phyloP scores from a whole-genome alignment of 257 asterid species.

The Leptodermis oblonga region DNA sequence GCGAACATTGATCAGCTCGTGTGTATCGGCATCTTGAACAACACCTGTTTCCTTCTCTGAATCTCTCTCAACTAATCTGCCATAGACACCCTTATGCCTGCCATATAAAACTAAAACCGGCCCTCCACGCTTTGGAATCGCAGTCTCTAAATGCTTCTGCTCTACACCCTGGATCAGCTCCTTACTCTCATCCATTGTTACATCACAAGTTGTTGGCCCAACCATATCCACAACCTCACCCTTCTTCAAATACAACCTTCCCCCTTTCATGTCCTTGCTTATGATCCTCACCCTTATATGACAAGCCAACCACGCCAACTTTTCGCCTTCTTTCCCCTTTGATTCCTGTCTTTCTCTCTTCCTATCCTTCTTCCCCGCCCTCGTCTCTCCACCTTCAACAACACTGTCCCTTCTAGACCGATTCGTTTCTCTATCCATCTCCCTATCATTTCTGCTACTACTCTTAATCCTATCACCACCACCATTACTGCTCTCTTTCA shows the following conservation, averaged over 20 bases:
- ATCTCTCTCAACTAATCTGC: slow-evolving; percentile 68
- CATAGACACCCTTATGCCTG: slow-evolving; percentile 74
- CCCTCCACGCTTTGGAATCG: slow-evolving; percentile 77
- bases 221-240: slow-evolving; percentile 78
- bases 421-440: slow-evolving; percentile 12
- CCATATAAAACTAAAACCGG: slow-evolving; percentile 67
- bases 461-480: slow-evolving; percentile 19
- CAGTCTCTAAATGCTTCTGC: slow-evolving; percentile 72
- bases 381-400: slow-evolving; percentile 4
- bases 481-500: slow-evolving; percentile 22
- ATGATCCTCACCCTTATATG: slow-evolving; percentile 73
- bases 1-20: slow-evolving; percentile 54
- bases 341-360: slow-evolving; percentile 15
- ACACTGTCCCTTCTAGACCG: slow-evolving; percentile 10
- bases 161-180: slow-evolving; percentile 77
- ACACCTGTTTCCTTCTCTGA: slow-evolving; percentile 61
- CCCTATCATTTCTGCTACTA: slow-evolving; percentile 1
- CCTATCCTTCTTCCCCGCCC: slow-evolving; percentile 9
- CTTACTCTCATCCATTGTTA: slow-evolving; percentile 58
- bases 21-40: slow-evolving; percentile 70
- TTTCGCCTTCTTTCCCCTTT: slow-evolving; percentile 23
- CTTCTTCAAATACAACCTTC: slow-evolving; percentile 61
- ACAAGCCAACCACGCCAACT: slow-evolving; percentile 62
- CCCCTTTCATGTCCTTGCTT: slow-evolving; percentile 61
- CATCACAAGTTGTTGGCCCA: slow-evolving; percentile 64